Evolutionary conservation across 2,329 filamentous ascomycete species (phyloP), one percentile per base, ranked within the genome.

Genomic region (Nannizziopsis arthrosporioides): DNA sequence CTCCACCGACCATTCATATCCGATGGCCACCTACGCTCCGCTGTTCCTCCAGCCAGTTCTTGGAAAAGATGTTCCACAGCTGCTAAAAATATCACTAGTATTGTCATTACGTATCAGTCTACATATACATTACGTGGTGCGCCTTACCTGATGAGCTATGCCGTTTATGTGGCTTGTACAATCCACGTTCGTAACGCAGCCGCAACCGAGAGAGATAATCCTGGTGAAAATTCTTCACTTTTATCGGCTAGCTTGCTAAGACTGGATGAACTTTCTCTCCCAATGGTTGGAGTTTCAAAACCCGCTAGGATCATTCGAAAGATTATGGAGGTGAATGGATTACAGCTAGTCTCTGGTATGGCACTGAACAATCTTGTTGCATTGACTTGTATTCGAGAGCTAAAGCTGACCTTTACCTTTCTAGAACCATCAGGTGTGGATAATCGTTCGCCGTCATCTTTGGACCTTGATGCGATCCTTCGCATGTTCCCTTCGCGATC

Each of bases 1-100:
- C 61, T 73, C 8, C 68, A 73, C 48, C 65, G 69, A 1, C 68
- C 70, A 1, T 72, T 72, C 52, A 61, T 71, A 0, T 63, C 55
- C 3, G 55, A 60, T 39, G 60, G 60, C 8, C 60, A 64, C 45
- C 53, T 62, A 3, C 55, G 57, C 36, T 55, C 55, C 44, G 53
- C 55, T 6, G 54, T 54, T 31, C 48, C 56, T 2, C 54, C 56
- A 11, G 55, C 56, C 7, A 51, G 45, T 32, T 61, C 60, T 3
- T 63, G 60, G 60, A 59, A 62, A 58, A 41, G 57, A 52, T 59
- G 68, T 57, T 55, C 63, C 54, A 32, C 51, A 53, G 53, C 67
- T 53, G 63, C 67, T 5, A 59, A 58, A 34, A 59, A 60, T 42
- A 67, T 68, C 42, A 62, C 67, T 14, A 61, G 63, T 46, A 56